phyloP scores from a whole-genome alignment of 2,329 filamentous ascomycete species.

The Cordyceps militaris region DNA sequence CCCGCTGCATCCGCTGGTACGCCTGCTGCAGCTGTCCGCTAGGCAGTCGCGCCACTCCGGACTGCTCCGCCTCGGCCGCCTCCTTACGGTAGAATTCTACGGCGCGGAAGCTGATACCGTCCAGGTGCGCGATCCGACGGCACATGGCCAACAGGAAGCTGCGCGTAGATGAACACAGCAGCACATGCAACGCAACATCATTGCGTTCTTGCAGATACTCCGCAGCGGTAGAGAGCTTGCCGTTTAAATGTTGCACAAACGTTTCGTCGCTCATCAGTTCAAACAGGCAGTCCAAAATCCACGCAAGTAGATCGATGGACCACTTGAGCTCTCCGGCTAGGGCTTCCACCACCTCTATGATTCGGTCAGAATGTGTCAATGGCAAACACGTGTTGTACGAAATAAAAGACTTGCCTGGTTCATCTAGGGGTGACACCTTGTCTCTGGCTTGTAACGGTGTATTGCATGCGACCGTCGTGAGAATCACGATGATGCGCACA shows the following conservation, averaged over 20 bases:
- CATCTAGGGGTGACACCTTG: constrained; percentile 53
- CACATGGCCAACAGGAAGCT: constrained; percentile 64
- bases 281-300: constrained; percentile 54
- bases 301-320: constrained; percentile 64
- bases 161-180: constrained; percentile 69
- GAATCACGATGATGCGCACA: constrained; percentile 62
- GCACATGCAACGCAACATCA: constrained; percentile 52
- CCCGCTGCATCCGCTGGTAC: constrained; percentile 47
- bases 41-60: constrained; percentile 31
- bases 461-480: constrained; percentile 57
- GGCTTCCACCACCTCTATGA: constrained; percentile 60
- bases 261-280: constrained; percentile 44
- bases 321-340: constrained; percentile 71
- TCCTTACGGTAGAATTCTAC: constrained; percentile 44
- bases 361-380: constrained; percentile 9
- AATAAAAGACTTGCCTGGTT: constrained; percentile 34
- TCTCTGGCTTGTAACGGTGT: constrained; percentile 47
- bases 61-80: constrained; percentile 33
- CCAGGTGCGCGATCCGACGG: constrained; percentile 54
- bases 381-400: background rate
- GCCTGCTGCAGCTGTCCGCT: constrained; percentile 49
- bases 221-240: constrained; percentile 42
- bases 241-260: constrained; percentile 44
- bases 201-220: constrained; percentile 46
- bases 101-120: constrained; percentile 40